Conservation (phyloP, 2,329 filamentous ascomycete genomes). For the Aureobasidium melanogenum region DNA sequence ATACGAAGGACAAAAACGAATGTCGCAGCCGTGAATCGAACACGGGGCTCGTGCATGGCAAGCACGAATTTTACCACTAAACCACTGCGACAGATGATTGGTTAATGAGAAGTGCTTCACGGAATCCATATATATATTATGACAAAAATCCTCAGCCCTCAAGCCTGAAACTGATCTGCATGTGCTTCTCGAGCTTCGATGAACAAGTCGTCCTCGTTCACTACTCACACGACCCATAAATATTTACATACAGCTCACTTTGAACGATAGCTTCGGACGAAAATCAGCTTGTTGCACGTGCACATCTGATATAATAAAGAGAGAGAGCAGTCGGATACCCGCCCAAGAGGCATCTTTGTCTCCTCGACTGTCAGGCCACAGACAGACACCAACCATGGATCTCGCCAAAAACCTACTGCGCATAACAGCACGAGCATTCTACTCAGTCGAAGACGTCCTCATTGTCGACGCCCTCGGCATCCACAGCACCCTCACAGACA, state of each 20-base stretch:
- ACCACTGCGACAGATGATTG: conserved; percentile 10
- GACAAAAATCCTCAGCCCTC: too few relatives aligned
- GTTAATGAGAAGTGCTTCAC: background rate
- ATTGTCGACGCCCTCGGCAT: conserved; percentile 71
- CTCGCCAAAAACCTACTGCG: conserved; percentile 72
- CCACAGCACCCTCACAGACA: conserved; percentile 67
- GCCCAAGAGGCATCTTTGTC: background rate
- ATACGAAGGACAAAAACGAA: background rate
- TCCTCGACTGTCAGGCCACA: background rate
- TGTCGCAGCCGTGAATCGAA: conserved; percentile 13
- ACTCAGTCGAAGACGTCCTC: conserved; percentile 73
- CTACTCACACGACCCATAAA: background rate
- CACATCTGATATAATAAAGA: background rate
- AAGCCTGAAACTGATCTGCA: background rate
- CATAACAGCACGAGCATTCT: conserved; percentile 78
- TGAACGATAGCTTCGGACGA: background rate
- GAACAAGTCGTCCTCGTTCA: background rate
- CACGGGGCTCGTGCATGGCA: conserved; percentile 12
- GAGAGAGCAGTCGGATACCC: background rate
- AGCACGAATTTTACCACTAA: conserved; percentile 13
- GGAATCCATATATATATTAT: too few relatives aligned
- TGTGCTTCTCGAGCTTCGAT: background rate
- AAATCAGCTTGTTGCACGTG: background rate
- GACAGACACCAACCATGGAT: conserved; percentile 34
- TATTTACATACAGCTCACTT: background rate